Evolutionary conservation across 1,284 basidiomycete genomes (phyloP).

Genomic region (Inonotus obliquus): DNA sequence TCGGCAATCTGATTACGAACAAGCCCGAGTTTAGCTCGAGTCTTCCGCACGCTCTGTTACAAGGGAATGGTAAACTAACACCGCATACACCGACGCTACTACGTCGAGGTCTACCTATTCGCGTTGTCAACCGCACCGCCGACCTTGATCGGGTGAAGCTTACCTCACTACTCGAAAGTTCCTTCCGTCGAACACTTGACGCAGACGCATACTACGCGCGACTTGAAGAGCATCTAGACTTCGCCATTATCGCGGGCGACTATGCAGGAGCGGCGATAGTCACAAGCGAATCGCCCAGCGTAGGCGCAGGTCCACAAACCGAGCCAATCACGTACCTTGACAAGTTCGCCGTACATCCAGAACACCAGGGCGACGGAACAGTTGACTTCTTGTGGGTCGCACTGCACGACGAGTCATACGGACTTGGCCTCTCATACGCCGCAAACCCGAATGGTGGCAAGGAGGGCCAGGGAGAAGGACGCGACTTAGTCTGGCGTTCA

Average conservation of each 20-base stretch:
- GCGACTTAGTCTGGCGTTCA: slow-evolving; percentile 94
- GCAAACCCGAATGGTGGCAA: slow-evolving; percentile 94
- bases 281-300: slow-evolving; percentile 63
- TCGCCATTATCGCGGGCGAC: slow-evolving; percentile 93
- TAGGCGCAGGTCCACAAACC: slow-evolving; percentile 28
- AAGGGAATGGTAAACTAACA: slow-evolving; percentile 79
- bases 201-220: slow-evolving; percentile 75
- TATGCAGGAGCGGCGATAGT: slow-evolving; percentile 95
- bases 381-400: slow-evolving; percentile 99
- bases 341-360: slow-evolving; percentile 96
- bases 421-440: slow-evolving; percentile 89
- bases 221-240: slow-evolving; percentile 78
- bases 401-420: slow-evolving; percentile 96
- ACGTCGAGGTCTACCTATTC: slow-evolving; percentile 84
- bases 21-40: slow-evolving; percentile 96
- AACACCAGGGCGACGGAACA: slow-evolving; percentile 95
- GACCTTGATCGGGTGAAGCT: slow-evolving; percentile 77
- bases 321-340: slow-evolving; percentile 87
- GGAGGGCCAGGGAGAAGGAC: slow-evolving; percentile 83
- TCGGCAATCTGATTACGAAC: slow-evolving; percentile 97
- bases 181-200: slow-evolving; percentile 79
- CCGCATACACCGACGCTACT: slow-evolving; percentile 91
- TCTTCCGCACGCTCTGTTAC: slow-evolving; percentile 87
- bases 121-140: slow-evolving; percentile 63
- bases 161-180: slow-evolving; percentile 79